Evolutionary conservation across 2,329 filamentous ascomycete genomes (phyloP), one percentile per base, ranked within the genome.

Genomic region (Neofusicoccum kwambonambiense): DNA sequence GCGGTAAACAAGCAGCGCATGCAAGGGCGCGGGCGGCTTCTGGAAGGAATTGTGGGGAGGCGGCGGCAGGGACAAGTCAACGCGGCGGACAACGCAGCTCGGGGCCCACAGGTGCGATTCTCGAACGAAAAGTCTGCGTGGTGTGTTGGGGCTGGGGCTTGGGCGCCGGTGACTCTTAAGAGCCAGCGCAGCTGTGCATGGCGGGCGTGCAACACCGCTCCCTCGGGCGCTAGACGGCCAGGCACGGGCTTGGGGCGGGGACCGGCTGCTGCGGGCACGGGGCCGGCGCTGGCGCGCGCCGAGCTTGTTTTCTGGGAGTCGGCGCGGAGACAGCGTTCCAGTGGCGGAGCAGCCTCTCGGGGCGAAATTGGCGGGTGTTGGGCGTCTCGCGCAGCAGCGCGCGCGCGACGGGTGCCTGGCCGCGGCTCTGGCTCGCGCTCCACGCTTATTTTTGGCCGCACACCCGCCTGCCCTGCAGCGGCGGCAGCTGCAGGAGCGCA

Each of bases 221-320:
- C n/a, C 22, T 60, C 56, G 56, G 56, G 41, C 56, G 56, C 56
- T 49, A 60, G 41, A 31, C 27, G 27, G 27, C 31, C 42, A 49
- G 56, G 56, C 56, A 60, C 56, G 56, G 42, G 56, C 56, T 35
- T 12, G 22, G 42, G 22, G 56, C 56, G 56, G 56, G 56, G 54
- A 34, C 54, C 37, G 27, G 27, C 27, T 31, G 27, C 27, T 31
- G 27, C 27, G 54, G 34, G 41, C 41, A 47, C 42, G 41, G 56
- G 27, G n/a, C 41, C 56, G 11, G 11, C 42, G 31, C 42, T 60
- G 56, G 56, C 56, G 31, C 42, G 56, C 56, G 41, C 56, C 56
- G 56, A 60, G 56, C 56, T 60, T 60, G 42, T 60, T 60, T 37
- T 11, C 56, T 47, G 56, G 42, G 54, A 41, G 27, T n/a, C 39